Evolutionary conservation across 75 land plant genomes (phyloP).

Genomic region (Picea glauca): DNA sequence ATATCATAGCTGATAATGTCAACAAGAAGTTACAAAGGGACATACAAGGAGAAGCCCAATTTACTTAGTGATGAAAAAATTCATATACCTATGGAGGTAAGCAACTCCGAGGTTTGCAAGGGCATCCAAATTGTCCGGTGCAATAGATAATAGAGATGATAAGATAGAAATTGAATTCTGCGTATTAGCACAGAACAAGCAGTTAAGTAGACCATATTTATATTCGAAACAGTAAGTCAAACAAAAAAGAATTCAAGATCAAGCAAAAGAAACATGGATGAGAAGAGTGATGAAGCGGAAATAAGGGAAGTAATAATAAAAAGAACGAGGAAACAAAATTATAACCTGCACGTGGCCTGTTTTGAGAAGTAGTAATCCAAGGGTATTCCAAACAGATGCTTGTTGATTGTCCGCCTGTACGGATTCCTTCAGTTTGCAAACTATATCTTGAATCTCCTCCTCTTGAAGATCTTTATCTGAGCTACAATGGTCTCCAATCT

Average conservation of each 20-base stretch:
- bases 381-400: conserved; percentile 77
- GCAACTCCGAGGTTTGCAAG: conserved; percentile 84
- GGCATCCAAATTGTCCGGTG: conserved; percentile 72
- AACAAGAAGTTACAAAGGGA: too few relatives aligned
- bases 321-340: neutral
- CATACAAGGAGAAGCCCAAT: too few relatives aligned
- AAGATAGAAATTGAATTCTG: conserved; percentile 77
- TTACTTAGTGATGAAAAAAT: neutral
- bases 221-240: conserved; percentile 6
- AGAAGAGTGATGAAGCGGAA: neutral
- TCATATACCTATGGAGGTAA: conserved; percentile 59
- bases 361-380: conserved; percentile 70
- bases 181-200: conserved; percentile 6
- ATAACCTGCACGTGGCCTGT: conserved; percentile 66
- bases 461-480: conserved; percentile 52
- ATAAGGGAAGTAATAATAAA: neutral
- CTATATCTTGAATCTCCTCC: conserved; percentile 54
- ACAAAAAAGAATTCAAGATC: neutral
- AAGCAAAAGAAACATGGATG: neutral
- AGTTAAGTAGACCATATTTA: neutral
- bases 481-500: conserved; percentile 31
- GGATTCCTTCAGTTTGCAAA: conserved; percentile 56
- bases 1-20: too few relatives aligned
- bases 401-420: conserved; percentile 56
- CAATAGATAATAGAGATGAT: conserved; percentile 45